Base-by-base conservation (phyloP, 2,329 filamentous ascomycete genomes). In the Metarhizium robertsii region DNA sequence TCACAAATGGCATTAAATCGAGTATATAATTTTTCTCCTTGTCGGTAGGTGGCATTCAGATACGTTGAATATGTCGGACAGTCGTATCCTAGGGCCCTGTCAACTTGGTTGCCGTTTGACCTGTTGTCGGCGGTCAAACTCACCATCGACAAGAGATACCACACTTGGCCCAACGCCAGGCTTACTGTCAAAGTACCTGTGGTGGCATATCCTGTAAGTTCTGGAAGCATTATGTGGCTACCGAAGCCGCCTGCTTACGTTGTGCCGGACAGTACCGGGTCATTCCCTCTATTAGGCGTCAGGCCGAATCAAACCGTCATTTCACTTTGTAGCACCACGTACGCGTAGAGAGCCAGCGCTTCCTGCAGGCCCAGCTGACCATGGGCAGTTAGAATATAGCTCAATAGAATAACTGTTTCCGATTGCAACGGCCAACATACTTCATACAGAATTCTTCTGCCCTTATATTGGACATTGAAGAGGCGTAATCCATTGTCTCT, bases 391-490 rank as follows among this genome's bases (percentile, higher is more conserved):
- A 47, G 45, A 13, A 47, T 8, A 6, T 14, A 25, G 16, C 45
- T 47, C 45, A 25, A 30, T 25, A 25, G 10, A 25, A 47, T 30
- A 16, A 20, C 16, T 11, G 45, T 47, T 20, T 47, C 8, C 7
- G 45, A 47, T 25, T 5, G 45, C 16, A 47, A 3, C 6, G 16
- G 18, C 16, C 16, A 47, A 25, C 45, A 47, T 47, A 47, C 47
- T 32, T 83, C 79, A 55, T 82, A 83, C 11, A 83, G 66, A 6
- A 84, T 64, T 6, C 78, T 69, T 57, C 80, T 71, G n/a, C 76
- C 78, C 60, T 80, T 78, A 69, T 75, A 81, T 18, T 70, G 67
- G 48, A 84, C 74, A 57, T 83, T 73, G 61, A 75, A 76, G 0
- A 83, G 66, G 0, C 71, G 60, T 47, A 83, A 67, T 0, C 79